Percentiles rank a stretch among this genome's conserved stretches.
These are phyloP conservation scores for Thalassiosira exigua DNA, from an alignment of 352 stramenopile genomes.

Conservation along the genomic window DNA sequence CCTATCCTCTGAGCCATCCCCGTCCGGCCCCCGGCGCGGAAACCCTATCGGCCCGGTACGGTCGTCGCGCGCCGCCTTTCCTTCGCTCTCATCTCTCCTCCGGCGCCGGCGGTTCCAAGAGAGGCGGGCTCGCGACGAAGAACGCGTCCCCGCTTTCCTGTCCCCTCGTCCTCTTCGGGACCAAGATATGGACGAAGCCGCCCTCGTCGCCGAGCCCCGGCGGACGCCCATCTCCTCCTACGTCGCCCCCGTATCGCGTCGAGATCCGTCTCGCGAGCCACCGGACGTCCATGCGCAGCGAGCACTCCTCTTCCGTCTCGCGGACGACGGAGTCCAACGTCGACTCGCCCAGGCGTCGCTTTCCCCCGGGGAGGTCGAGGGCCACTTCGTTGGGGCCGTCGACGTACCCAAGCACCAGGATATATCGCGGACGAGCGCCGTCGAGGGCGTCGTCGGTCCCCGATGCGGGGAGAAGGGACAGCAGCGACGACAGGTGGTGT, in stretches of 20 bases:
- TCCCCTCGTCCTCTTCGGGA: not conserved
- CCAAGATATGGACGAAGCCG: not conserved
- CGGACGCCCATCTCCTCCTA: not conserved
- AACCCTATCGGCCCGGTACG: no score
- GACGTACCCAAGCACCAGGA: conserved; percentile 53
- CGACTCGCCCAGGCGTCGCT: conserved; percentile 70
- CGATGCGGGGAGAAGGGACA: conserved; percentile 20
- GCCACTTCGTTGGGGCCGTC: conserved; percentile 9
- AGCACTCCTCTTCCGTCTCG: conserved; percentile 69
- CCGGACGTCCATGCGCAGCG: conserved; percentile 36
- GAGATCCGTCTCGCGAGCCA: conserved; percentile 25
- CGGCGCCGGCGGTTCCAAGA: no score
- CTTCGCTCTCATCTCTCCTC: no score
- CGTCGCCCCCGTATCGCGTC: conserved; percentile 32
- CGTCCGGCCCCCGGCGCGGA: no score
- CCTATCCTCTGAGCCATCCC: no score
- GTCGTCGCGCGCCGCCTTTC: no score
- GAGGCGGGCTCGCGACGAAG: not conserved
- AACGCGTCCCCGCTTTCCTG: not conserved
- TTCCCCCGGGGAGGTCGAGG: conserved; percentile 73
- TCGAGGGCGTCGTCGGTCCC: conserved; percentile 7
- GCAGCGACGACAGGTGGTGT: conserved; percentile 61
- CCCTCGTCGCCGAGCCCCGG: not conserved
- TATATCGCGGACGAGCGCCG: conserved; percentile 13
- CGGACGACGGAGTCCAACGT: conserved; percentile 55